Conservation (phyloP, 1,139 yeast species). For the Kodamaea alishanica region DNA sequence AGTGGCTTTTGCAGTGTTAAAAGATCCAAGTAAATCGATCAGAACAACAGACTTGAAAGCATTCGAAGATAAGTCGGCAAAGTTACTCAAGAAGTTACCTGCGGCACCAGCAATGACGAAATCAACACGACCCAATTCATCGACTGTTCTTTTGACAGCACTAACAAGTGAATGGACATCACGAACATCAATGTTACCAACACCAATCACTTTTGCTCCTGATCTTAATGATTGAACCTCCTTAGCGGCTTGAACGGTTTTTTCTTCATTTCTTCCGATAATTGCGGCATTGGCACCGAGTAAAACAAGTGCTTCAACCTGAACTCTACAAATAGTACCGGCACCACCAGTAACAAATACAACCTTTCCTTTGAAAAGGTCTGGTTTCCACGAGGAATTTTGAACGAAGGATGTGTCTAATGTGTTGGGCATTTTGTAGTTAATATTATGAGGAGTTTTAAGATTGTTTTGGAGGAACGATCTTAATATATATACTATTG, state of each 20-base stretch:
- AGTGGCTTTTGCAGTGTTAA: slow-evolving; percentile 80
- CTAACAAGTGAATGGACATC: slow-evolving; percentile 50
- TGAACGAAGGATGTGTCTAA: slow-evolving; percentile 29
- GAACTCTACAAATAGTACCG: slow-evolving; percentile 86
- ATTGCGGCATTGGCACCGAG: slow-evolving; percentile 87
- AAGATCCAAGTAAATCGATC: slow-evolving; percentile 83
- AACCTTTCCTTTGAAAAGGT: slow-evolving; percentile 74
- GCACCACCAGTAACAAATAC: slow-evolving; percentile 94
- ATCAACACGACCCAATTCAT: slow-evolving; percentile 69
- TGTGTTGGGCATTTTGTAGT: slow-evolving; percentile 10
- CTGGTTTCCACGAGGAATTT: slow-evolving; percentile 47
- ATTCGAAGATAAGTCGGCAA: slow-evolving; percentile 71
- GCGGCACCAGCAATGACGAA: slow-evolving; percentile 94
- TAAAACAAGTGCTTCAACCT: slow-evolving; percentile 73
- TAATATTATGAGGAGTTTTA: not conserved
- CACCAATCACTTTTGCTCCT: slow-evolving; percentile 63
- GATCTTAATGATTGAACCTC: slow-evolving; percentile 56
- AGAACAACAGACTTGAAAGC: slow-evolving; percentile 84
- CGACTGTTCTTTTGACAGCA: slow-evolving; percentile 66
- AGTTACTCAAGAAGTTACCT: slow-evolving; percentile 82
- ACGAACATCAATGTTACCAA: slow-evolving; percentile 75
- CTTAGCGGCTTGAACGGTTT: slow-evolving; percentile 63
- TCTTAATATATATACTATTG: not conserved
- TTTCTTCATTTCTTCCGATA: slow-evolving; percentile 67
- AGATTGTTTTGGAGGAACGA: not conserved